Evolutionary conservation across 805 yeast genomes (phyloP), one percentile per base, ranked within the genome.

Genomic region (Clavispora phyllophila): DNA sequence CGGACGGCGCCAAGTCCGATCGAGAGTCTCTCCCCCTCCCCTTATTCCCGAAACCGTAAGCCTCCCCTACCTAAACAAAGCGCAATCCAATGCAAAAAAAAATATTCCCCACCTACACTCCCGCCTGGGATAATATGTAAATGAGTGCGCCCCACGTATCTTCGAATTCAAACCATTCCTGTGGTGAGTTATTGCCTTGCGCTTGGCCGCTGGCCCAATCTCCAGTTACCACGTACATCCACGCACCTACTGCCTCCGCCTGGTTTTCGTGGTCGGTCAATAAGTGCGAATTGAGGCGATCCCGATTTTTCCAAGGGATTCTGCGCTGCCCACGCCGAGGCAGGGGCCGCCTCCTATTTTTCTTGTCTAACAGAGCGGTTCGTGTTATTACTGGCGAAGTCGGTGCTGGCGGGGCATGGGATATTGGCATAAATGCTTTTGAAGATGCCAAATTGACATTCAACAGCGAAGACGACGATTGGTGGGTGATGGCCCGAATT

Each of bases 401-500:
- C 15, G 33, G 33, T 4, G 13, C 33, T 9, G 33, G 33, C 20
- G 41, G 41, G 17, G 41, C 29, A 3, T 20, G 26, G 3, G 36
- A 5, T 5, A 3, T 13, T 18, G 41, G 35, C 12, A 31, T 19
- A 22, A 26, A 38, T 2, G 41, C 28, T 4, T 29, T 12, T 3
- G 25, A 14, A 23, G 32, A 15, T 4, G 36, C 14, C 18, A 32
- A 17, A 24, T 38, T 26, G 28, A 38, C 24, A 23, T 14, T 13
- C 22, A 38, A 15, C 22, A 15, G 28, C 14, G 41, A 38, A 3
- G 36, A 38, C 28, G 41, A 38, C n/a, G 35, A 37, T 10, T 27
- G 20, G 19, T 20, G 20, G 1, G 3, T 24, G 36, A 38, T 27
- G 3, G 12, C 14, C n/a, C 19, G 12, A 9, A 17, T 6, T 4